These are phyloP conservation scores for Exsudoporus floridanus DNA, from an alignment of 1,284 basidiomycete species.

Conservation along the genomic window DNA sequence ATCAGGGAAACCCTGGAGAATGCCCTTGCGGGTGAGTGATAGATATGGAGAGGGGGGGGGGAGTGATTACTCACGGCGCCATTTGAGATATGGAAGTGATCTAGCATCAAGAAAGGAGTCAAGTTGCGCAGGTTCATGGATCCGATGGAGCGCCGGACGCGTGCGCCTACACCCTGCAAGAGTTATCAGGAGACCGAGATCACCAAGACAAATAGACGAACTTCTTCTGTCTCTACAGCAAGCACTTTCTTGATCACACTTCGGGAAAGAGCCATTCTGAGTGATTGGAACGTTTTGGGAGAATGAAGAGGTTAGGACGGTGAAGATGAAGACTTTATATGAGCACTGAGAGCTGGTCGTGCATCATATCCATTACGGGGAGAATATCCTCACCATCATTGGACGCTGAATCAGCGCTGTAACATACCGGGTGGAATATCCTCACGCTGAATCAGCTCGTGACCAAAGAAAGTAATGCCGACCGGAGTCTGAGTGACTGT, in stretches of 20 bases:
- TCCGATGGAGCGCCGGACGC: slow-evolving; percentile 90
- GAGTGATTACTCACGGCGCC: slow-evolving; percentile 53
- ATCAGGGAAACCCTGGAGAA: slow-evolving; percentile 65
- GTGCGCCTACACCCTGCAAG: slow-evolving; percentile 77
- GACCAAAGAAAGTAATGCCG: no score
- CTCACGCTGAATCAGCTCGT: slow-evolving; percentile 8
- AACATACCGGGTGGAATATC: neutral
- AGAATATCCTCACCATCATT: neutral
- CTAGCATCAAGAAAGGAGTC: slow-evolving; percentile 89
- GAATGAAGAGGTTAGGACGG: neutral
- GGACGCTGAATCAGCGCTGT: slow-evolving; percentile 9
- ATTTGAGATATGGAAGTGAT: slow-evolving; percentile 67
- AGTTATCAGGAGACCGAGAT: neutral
- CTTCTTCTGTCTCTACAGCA: slow-evolving; percentile 81
- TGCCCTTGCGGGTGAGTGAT: neutral
- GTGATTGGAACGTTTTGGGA: neutral
- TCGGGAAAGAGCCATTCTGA: slow-evolving; percentile 53
- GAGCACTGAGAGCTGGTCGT: no score
- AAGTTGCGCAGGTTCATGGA: slow-evolving; percentile 73
- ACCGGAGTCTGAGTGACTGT: no score
- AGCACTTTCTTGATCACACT: slow-evolving; percentile 72
- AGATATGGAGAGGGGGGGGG: neutral
- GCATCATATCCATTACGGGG: neutral
- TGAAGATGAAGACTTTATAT: no score
- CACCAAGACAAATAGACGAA: slow-evolving; percentile 21